A percentile compares a stretch with the other conserved stretches of the same genome.
Evolutionary conservation across 23 red algal species (phyloP).

Genomic region (Cyanidioschyzon merolae): DNA sequence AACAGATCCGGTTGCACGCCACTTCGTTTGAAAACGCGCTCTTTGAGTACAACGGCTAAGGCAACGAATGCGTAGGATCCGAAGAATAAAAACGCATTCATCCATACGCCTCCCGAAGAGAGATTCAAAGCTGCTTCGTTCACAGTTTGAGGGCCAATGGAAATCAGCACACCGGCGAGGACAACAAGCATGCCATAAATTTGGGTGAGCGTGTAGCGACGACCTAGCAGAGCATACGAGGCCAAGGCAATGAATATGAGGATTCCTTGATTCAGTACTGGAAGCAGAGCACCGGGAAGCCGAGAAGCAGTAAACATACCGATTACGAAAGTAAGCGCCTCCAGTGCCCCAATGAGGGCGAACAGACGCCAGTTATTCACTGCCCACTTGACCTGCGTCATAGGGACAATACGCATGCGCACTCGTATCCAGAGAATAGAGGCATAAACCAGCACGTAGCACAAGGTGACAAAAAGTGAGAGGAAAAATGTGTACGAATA

Average conservation of each 20-base stretch:
- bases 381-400: not conserved
- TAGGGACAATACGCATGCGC: not conserved
- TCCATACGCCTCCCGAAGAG: not conserved
- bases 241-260: conserved; percentile 16
- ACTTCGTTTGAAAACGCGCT: conserved; percentile 17
- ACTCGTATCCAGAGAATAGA: not conserved
- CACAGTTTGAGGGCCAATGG: not conserved
- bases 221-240: conserved; percentile 21
- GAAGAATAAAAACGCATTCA: conserved; percentile 1
- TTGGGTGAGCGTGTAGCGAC: conserved; percentile 1
- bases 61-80: conserved; percentile 12
- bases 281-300: conserved; percentile 22
- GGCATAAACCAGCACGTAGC: conserved; percentile 18
- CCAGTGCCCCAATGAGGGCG: conserved; percentile 20
- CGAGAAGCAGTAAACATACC: conserved; percentile 12
- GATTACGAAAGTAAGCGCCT: conserved; percentile 25
- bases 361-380: conserved; percentile 3
- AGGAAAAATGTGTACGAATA: conserved; percentile 21
- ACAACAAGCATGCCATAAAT: not conserved
- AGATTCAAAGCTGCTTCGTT: not conserved
- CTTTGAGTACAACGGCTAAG: conserved; percentile 26
- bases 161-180: conserved; percentile 8
- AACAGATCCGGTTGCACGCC: conserved; percentile 23
- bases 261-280: conserved; percentile 17
- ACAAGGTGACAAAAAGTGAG: not conserved